Base-by-base conservation (phyloP, 768 basidiomycete genomes). In the Podaxis sp. region DNA sequence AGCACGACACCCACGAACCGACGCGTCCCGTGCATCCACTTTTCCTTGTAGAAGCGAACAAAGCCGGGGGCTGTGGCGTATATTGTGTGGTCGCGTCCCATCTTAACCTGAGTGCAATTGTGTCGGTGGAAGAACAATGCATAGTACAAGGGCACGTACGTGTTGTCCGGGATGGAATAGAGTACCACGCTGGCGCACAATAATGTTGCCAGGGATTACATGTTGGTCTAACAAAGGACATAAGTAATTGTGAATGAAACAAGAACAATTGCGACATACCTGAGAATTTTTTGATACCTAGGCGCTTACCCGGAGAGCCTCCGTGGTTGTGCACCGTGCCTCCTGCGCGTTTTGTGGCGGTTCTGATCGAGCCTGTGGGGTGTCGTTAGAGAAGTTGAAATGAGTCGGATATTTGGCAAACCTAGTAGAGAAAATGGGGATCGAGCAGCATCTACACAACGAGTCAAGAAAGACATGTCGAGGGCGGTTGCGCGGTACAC, bases 241-340 rank as follows among this genome's bases (percentile, higher is more conserved):
- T 63, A 36, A 64, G 53, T 0, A 11, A 40, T 19, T 30, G 42
- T 39, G 52, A 54, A 46, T 24, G 42, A 57, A 17, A 17, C 38
- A 24, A 67, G 44, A 55, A 57, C 52, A 33, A 56, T 19, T 42
- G 36, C 19, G 19, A 71, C 83, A 63, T 66, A 92, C 96, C 96
- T 66, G 94, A 95, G 76, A 95, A 99, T 75, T 94, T 95, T 80
- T 99, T 99, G 46, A 99, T 81, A 68, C 97, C 97, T 33, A 99
- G 79, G 24, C 97, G 88, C 76, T 94, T 90, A 66, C 97, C 97
- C 12, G 94, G 89, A 0, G 95, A 95, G 64, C 93, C 91, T 63
- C 96, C 88, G 68, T 95, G 90, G 73, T 99, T 99, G 74, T 90
- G 88, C 2, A 95, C 90, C 7, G 90, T 93, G 44, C 97, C 97